Evolutionary conservation across 78 protist species (phyloP), one percentile per base, ranked within the genome.

Genomic region (Chrysochromulina parva): DNA sequence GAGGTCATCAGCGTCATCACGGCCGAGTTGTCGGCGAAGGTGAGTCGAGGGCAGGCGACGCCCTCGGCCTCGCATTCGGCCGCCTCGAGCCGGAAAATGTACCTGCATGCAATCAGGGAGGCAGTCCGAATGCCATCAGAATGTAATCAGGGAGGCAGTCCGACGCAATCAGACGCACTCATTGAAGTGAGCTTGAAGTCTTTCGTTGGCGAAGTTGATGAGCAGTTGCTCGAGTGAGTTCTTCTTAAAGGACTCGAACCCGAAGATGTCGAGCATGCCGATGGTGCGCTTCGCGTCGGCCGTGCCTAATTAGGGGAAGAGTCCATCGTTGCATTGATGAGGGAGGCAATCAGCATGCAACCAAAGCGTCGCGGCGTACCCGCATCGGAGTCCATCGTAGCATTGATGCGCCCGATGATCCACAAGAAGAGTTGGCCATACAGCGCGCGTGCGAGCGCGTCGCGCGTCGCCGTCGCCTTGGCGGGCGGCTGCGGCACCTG

Each of bases 121-220:
- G 38, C 38, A 38, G 38, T 38, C 38, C 38, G 38, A 38, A 38
- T 38, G 38, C 38, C 38, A 38, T 38, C 38, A 38, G 38, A 38
- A 38, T 38, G 38, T 38, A 38, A 38, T 38, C 38, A 38, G 38
- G 38, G 38, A 38, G 38, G 38, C 38, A 38, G 38, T 38, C 38
- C 38, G 38, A 38, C 38, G 38, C 38, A 38, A 38, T 38, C 38
- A 38, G 38, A 38, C 38, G 38, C 38, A 38, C 13, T 14, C 16
- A 59, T 76, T 76, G 85, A 76, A 76, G 14, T 52, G 28, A 57
- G 16, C 48, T 92, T 97, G 98, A 47, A 97, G 90, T 80, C 96
- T 96, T 93, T 97, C 99, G 94, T 98, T 98, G 82, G 96, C 97
- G 84, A 81, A 97, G 96, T 98, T 98, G 94, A 96, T 96, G 94